Conservation (phyloP, 306 rosid genomes). For the Cucurbita pepo region DNA sequence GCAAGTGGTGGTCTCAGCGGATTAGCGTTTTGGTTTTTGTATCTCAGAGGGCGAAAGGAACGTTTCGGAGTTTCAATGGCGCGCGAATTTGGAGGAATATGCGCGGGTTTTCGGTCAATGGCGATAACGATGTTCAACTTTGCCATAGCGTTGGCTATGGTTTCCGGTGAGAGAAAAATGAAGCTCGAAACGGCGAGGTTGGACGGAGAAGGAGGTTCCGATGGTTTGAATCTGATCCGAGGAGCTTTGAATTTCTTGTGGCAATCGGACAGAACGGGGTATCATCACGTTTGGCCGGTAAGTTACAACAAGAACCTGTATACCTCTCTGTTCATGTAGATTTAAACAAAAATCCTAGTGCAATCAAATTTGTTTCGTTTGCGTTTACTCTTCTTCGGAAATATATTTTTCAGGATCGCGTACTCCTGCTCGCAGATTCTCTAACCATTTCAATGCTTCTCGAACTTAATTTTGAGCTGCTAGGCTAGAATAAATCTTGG, state of each 20-base stretch:
- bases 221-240: constrained; percentile 15
- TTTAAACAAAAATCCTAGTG: background rate
- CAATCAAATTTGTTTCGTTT: background rate
- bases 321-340: background rate
- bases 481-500: background rate
- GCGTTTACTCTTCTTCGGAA: background rate
- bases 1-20: too few species aligned
- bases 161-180: constrained; percentile 44
- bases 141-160: constrained; percentile 23
- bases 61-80: constrained; percentile 13
- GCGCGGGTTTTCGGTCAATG: constrained; percentile 30
- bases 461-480: background rate
- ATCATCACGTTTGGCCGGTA: constrained; percentile 82
- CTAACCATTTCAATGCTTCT: background rate
- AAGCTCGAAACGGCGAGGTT: constrained; percentile 10
- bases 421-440: background rate
- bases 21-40: too few species aligned
- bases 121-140: constrained; percentile 22
- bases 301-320: background rate
- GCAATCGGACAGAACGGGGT: constrained; percentile 41
- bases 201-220: constrained; percentile 6
- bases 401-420: background rate
- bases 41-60: background rate
- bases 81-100: constrained; percentile 8
- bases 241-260: constrained; percentile 54